Evolutionary conservation across 208 protist genomes (phyloP), one percentile per base, ranked within the genome.

Genomic region (Trypanosoma melophagium): DNA sequence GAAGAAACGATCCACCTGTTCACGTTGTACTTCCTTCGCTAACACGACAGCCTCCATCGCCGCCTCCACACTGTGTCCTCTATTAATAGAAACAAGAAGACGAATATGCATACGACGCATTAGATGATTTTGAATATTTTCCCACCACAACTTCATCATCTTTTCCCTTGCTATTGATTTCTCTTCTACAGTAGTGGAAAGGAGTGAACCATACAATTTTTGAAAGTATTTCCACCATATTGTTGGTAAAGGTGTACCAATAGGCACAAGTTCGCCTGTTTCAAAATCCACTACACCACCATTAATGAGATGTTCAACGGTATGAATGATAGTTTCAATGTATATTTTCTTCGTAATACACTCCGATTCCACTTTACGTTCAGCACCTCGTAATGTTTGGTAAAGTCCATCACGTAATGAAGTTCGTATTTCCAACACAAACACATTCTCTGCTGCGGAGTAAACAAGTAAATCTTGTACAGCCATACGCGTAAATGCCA

Each of bases 21-120:
- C 62, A n/a, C 60, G 62, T 57, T 92, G 84, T 17, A 80, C 45
- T 8, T 49, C 14, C 14, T 72, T 74, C 16, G 84, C 88, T 28
- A 94, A 59, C 10, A 31, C 59, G 7, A 85, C 75, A 3, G 74
- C 80, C 68, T 82, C 78, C 54, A 51, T 52, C 17, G 81, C 83
- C 10, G 58, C 78, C 12, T 49, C 83, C 9, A 63, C 61, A 5
- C 17, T 14, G 8, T 79, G 69, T 12, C 70, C 77, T 25, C 91
- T 57, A 71, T 96, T 94, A 41, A 94, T 71, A 7, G 84, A 92
- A 14, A 96, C 56, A n/a, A 96, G 67, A n/a, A 94, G 77, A 7
- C 84, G 81, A 50, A 94, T 69, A 68, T 91, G 84, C 82, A 91
- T 85, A n/a, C 22, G 19, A 38, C 66, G 51, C 17, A 64, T 35